Percentiles rank a stretch among this genome's conserved stretches.
phyloP scores from a whole-genome alignment of 169 alveolate species.

The Ichthyophthirius multifiliis region DNA sequence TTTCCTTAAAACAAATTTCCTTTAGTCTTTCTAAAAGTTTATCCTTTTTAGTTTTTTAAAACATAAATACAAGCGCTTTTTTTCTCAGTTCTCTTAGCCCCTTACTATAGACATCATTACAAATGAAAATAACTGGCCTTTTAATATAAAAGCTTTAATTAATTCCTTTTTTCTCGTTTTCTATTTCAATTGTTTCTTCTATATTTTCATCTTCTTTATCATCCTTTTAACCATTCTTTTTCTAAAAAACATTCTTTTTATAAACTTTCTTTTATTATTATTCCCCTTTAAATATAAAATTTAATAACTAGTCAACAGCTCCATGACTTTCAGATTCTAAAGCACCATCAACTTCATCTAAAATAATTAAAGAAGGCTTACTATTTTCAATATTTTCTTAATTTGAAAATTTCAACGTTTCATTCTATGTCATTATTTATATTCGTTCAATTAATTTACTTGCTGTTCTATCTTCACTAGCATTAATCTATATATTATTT shows the following conservation, averaged over 20 bases:
- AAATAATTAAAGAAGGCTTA: slow-evolving; percentile 67
- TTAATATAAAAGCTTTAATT: slow-evolving; percentile 28
- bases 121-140: slow-evolving; percentile 73
- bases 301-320: not conserved
- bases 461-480: slow-evolving; percentile 70
- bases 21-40: slow-evolving; percentile 45
- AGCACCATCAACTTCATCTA: slow-evolving; percentile 80
- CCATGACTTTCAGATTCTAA: slow-evolving; percentile 44
- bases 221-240: slow-evolving; percentile 40
- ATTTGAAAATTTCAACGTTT: slow-evolving; percentile 32
- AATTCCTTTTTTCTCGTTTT: slow-evolving; percentile 25
- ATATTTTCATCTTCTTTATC: slow-evolving; percentile 43
- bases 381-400: not conserved
- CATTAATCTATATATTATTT: slow-evolving; percentile 52
- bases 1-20: slow-evolving; percentile 50
- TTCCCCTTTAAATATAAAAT: not conserved
- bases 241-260: slow-evolving; percentile 9
- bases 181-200: slow-evolving; percentile 32
- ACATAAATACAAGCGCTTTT: slow-evolving; percentile 56
- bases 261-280: slow-evolving; percentile 26
- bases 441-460: slow-evolving; percentile 56
- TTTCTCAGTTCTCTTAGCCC: slow-evolving; percentile 59
- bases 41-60: slow-evolving; percentile 47
- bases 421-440: slow-evolving; percentile 45
- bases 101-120: slow-evolving; percentile 69